phyloP scores from a whole-genome alignment of 495 filamentous ascomycete species.

The Hypoxylon trugodes region DNA sequence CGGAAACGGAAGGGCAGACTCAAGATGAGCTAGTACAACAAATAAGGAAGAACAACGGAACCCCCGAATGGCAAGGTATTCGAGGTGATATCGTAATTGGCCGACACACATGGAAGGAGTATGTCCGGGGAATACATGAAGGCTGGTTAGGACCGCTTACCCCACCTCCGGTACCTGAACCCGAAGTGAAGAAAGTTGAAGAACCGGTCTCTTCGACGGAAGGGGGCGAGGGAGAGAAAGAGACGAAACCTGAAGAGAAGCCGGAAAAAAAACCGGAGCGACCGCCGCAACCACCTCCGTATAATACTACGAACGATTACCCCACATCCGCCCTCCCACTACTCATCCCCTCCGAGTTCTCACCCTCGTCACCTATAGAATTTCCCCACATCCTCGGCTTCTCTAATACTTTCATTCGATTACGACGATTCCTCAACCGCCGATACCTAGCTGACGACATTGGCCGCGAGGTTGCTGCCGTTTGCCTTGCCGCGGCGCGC shows the following conservation, averaged over 20 bases:
- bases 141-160: slow-evolving; percentile 90
- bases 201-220: slow-evolving; percentile 43
- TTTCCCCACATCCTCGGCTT: slow-evolving; percentile 95
- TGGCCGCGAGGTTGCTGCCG: slow-evolving; percentile 86
- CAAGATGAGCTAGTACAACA: slow-evolving; percentile 66
- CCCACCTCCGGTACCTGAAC: slow-evolving; percentile 43
- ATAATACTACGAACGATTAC: slow-evolving; percentile 77
- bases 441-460: slow-evolving; percentile 85
- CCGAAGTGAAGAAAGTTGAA: slow-evolving; percentile 46
- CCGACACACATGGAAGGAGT: slow-evolving; percentile 97
- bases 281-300: slow-evolving; percentile 64
- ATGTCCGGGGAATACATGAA: slow-evolving; percentile 90
- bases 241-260: slow-evolving; percentile 54
- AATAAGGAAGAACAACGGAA: slow-evolving; percentile 65
- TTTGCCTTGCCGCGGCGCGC: slow-evolving; percentile 73
- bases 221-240: slow-evolving; percentile 35
- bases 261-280: slow-evolving; percentile 52
- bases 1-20: slow-evolving; percentile 50
- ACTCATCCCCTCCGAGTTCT: slow-evolving; percentile 66
- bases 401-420: slow-evolving; percentile 83
- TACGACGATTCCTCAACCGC: slow-evolving; percentile 89
- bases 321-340: slow-evolving; percentile 65
- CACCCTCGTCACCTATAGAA: slow-evolving; percentile 73
- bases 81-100: slow-evolving; percentile 89
- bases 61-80: slow-evolving; percentile 74